These are phyloP conservation scores for Stemphylium vesicarium DNA, from an alignment of 2,329 filamentous ascomycete genomes.

Conservation along the genomic window DNA sequence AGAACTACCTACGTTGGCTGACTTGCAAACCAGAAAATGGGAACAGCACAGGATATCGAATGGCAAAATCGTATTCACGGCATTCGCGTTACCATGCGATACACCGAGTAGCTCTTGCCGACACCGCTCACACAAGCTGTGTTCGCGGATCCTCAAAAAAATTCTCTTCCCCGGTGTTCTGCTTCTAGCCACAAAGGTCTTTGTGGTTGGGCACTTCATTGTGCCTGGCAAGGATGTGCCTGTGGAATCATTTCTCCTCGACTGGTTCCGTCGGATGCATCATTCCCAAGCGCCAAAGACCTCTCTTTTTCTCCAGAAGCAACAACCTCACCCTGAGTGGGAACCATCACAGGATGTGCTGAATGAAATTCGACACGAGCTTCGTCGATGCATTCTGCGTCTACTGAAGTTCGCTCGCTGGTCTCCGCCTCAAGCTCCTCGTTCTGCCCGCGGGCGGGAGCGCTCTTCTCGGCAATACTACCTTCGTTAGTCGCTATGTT, in stretches of 20 bases:
- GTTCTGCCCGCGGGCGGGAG: slow-evolving; percentile 18
- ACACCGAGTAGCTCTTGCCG: slow-evolving; percentile 13
- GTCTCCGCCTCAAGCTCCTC: slow-evolving; percentile 8
- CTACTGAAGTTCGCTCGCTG: slow-evolving; percentile 5
- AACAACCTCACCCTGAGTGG: neutral
- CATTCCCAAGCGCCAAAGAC: neutral
- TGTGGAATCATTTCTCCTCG: neutral
- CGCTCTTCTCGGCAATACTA: slow-evolving; percentile 15
- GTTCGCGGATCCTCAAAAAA: neutral
- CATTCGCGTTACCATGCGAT: slow-evolving; percentile 17
- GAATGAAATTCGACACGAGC: slow-evolving; percentile 22
- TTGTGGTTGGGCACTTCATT: too few species aligned
- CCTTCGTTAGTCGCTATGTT: slow-evolving; percentile 17
- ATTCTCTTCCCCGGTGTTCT: neutral
- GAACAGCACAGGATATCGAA: slow-evolving; percentile 16
- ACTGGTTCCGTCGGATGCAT: neutral
- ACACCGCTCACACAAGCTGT: neutral
- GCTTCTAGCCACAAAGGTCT: too few species aligned
- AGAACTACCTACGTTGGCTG: neutral
- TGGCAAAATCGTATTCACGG: slow-evolving; percentile 27
- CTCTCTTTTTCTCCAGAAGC: neutral
- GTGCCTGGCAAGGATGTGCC: too few species aligned
- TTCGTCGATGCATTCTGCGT: slow-evolving; percentile 20
- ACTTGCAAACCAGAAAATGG: slow-evolving; percentile 13
- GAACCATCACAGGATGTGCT: neutral